phyloP scores from a whole-genome alignment of 208 protist genomes.

The Crithidia brevicula region DNA sequence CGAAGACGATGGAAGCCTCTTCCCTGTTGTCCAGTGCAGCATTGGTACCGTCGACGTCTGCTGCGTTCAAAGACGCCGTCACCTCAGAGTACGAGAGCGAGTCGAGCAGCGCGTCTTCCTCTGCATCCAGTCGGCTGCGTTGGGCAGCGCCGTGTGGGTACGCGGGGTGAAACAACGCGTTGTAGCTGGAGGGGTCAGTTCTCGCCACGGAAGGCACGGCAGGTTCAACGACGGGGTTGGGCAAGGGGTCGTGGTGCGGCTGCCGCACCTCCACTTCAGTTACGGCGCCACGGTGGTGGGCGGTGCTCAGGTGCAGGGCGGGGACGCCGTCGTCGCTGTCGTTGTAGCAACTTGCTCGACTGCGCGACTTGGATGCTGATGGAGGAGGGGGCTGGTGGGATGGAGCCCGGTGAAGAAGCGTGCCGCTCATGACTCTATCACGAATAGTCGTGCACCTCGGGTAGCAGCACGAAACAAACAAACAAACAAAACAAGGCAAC shows the following conservation, averaged over 20 bases:
- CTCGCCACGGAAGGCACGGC: no score
- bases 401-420: slow-evolving; percentile 7
- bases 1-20: background rate
- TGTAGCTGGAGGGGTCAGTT: no score
- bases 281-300: slow-evolving; percentile 4
- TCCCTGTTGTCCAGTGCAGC: background rate
- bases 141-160: no score
- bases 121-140: slow-evolving; percentile 14
- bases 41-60: background rate
- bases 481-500: background rate
- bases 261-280: slow-evolving; percentile 1
- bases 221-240: no score
- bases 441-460: no score
- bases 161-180: no score
- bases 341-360: slow-evolving; percentile 4
- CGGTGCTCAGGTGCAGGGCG: slow-evolving; percentile 10
- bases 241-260: background rate
- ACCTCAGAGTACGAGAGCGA: slow-evolving; percentile 11
- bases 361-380: slow-evolving; percentile 8
- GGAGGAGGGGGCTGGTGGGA: slow-evolving; percentile 16
- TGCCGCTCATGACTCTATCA: slow-evolving; percentile 20
- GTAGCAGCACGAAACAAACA: background rate
- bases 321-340: slow-evolving; percentile 7
- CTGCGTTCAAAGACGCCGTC: background rate
- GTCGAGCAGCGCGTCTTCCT: slow-evolving; percentile 10